Base-by-base conservation (phyloP, 192 early-diverging fungal genomes). In the Umbelopsis sp. region DNA sequence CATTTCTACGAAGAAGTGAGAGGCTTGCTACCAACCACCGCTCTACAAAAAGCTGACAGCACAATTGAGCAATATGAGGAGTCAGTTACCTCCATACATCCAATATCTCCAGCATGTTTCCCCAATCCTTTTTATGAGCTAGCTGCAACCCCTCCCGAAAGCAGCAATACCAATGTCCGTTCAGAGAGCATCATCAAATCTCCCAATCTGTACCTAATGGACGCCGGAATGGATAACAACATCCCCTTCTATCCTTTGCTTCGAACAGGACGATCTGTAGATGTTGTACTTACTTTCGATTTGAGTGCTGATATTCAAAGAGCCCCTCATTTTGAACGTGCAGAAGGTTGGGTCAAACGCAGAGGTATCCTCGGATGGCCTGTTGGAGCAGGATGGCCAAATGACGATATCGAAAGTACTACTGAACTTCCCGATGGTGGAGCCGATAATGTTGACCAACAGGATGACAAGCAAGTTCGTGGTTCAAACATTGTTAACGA, bases 141-240 rank as follows among this genome's bases (percentile, higher is more conserved):
- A 52, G 66, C 79, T 2, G 66, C 82, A 69, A 71, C 74, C n/a
- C 66, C 69, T 53, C 72, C 76, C 7, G 70, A 71, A 27, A 44
- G 12, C 37, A 76, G 18, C 33, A 65, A 15, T 20, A 30, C 25
- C 21, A 46, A 50, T 74, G 71, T 53, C 71, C 77, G 21, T 49
- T 58, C 64, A 78, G 72, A 58, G 66, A 78, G 72, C 51, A 71
- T 70, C 1, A 30, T 71, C 13, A 55, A 79, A 3, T 75, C 80
- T 5, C 30, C 77, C 46, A 58, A 82, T 8, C 67, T 91, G 35
- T 88, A 84, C 23, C 73, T 93, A 47, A 90, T 90, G 79, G 93
- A 95, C 76, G 92, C 91, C 16, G 93, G 91, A 9, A 83, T 90
- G 78, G 87, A 92, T 50, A 95, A 95, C 74, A 93, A 95, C 73